Conservation (phyloP, 352 stramenopile genomes). For the Globisporangium emineosum region DNA sequence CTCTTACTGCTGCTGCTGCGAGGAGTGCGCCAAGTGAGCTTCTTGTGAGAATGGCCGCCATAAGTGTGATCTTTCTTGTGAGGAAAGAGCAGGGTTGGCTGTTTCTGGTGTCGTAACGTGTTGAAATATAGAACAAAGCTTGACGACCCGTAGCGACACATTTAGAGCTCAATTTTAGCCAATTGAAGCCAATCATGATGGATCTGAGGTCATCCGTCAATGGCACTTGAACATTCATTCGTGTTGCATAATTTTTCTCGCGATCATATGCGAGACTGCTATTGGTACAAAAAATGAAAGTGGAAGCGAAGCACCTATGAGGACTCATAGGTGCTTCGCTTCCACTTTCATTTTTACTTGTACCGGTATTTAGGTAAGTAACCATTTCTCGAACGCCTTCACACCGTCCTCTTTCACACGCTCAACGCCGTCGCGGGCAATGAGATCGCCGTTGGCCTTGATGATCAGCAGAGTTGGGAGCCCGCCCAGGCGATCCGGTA, state of each 20-base stretch:
- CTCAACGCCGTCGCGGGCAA: constrained; percentile 58
- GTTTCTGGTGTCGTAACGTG: neutral
- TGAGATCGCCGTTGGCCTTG: constrained; percentile 48
- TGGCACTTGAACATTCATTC: too few species aligned
- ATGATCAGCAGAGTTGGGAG: constrained; percentile 76
- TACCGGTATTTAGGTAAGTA: neutral
- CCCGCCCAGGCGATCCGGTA: constrained; percentile 52
- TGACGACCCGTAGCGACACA: neutral
- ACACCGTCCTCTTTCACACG: constrained; percentile 48
- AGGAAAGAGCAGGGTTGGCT: neutral
- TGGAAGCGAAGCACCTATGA: too few species aligned
- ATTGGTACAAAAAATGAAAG: too few species aligned
- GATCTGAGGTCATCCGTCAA: too few species aligned
- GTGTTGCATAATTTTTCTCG: neutral
- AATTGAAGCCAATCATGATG: too few species aligned
- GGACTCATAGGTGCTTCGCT: too few species aligned
- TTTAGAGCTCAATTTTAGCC: neutral
- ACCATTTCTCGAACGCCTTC: constrained; percentile 42
- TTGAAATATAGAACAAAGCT: neutral
- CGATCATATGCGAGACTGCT: too few species aligned
- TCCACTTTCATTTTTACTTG: neutral
- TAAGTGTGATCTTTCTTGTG: neutral
- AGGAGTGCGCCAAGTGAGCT: neutral
- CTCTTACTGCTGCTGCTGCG: neutral
- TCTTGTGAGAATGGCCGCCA: neutral